Conservation (phyloP, 2,329 filamentous ascomycete genomes). For the Ascosphaera pollenicola region DNA sequence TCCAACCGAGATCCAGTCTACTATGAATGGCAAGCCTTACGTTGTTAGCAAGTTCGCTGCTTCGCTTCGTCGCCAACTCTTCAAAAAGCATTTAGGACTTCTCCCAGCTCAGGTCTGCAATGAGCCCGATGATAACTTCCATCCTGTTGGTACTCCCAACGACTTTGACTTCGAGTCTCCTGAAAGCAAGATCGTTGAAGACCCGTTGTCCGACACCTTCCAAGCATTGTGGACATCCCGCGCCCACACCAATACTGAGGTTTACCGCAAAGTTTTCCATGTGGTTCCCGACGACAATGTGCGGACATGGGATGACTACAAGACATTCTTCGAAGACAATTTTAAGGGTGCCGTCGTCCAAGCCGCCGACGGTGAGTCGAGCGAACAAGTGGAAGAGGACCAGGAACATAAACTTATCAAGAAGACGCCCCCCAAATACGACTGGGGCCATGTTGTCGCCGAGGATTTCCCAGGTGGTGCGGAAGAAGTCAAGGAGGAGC, state of each 20-base stretch:
- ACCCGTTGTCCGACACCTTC: conserved; percentile 35
- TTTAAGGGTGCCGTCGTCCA: conserved; percentile 20
- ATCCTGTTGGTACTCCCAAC: conserved; percentile 34
- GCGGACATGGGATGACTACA: conserved; percentile 37
- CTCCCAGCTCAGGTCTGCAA: conserved; percentile 51
- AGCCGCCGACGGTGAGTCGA: conserved; percentile 11
- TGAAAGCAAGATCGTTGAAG: conserved; percentile 29
- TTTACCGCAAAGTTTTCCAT: conserved; percentile 40
- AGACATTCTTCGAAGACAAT: conserved; percentile 39
- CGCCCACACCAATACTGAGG: conserved; percentile 35
- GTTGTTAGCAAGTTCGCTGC: conserved; percentile 54
- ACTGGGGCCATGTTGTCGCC: conserved; percentile 71
- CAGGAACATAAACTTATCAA: conserved; percentile 10
- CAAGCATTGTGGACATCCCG: conserved; percentile 35
- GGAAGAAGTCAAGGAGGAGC: conserved; percentile 47
- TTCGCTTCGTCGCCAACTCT: conserved; percentile 63
- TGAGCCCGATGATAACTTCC: conserved; percentile 31
- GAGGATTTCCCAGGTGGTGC: conserved; percentile 55
- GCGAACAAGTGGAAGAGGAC: conserved; percentile 23
- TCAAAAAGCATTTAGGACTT: conserved; percentile 77
- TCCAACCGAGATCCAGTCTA: conserved; percentile 42
- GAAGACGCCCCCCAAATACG: conserved; percentile 32
- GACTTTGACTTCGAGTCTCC: conserved; percentile 29
- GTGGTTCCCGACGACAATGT: conserved; percentile 37
- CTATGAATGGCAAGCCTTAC: conserved; percentile 53